Evolutionary conservation across 805 yeast species (phyloP).

Genomic region (Lipomyces chichibuensis): DNA sequence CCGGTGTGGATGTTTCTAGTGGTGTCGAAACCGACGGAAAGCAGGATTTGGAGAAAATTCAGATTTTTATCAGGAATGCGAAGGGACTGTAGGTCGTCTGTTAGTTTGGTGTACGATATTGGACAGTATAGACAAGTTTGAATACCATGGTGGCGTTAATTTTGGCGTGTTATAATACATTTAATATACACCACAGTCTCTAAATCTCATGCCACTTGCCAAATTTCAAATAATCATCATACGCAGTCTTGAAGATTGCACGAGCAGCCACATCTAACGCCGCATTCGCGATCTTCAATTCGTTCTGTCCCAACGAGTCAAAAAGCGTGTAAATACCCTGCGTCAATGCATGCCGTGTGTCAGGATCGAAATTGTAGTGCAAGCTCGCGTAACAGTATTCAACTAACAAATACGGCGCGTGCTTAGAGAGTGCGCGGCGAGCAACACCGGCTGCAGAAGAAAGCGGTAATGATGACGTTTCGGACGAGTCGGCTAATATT

Average conservation of each 20-base stretch:
- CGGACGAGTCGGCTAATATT: neutral
- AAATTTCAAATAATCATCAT: slow-evolving; percentile 69
- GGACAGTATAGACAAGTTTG: neutral
- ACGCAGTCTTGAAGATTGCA: slow-evolving; percentile 65
- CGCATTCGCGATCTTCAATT: slow-evolving; percentile 62
- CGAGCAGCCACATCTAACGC: slow-evolving; percentile 72
- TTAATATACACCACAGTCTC: neutral
- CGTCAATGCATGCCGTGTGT: slow-evolving; percentile 51
- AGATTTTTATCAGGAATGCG: slow-evolving; percentile 52
- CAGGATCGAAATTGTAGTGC: slow-evolving; percentile 52
- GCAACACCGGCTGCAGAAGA: slow-evolving; percentile 61
- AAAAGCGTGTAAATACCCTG: slow-evolving; percentile 65
- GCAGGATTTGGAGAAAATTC: slow-evolving; percentile 70
- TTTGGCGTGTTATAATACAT: slow-evolving; percentile 1
- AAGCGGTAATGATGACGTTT: slow-evolving; percentile 32
- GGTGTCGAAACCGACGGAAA: slow-evolving; percentile 84
- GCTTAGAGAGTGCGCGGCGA: slow-evolving; percentile 60
- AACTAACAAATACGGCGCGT: slow-evolving; percentile 60
- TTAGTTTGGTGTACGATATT: neutral
- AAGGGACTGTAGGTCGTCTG: neutral
- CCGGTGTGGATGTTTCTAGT: slow-evolving; percentile 93
- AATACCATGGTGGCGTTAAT: neutral
- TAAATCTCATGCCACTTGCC: slow-evolving; percentile 78
- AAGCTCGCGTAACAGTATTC: slow-evolving; percentile 62
- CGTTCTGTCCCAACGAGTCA: slow-evolving; percentile 69